Evolutionary conservation across 805 yeast genomes (phyloP), one percentile per base, ranked within the genome.

Genomic region (Kodamaea kaohsiungensis): DNA sequence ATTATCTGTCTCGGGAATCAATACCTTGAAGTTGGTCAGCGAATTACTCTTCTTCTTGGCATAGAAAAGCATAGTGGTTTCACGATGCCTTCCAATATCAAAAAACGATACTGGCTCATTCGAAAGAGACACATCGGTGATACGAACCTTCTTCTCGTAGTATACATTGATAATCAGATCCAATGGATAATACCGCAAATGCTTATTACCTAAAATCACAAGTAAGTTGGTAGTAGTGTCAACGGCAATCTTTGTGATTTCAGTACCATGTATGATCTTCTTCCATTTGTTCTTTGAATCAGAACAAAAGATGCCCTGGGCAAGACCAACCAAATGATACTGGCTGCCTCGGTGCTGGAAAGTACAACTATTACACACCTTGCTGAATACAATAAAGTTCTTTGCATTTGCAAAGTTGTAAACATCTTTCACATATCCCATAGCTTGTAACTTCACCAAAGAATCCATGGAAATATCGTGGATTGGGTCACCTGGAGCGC

Each of bases 51-150:
- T 84, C 70, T 72, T 77, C 63, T 81, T 83, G 69, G 84, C 82
- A 67, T 77, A 81, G 62, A 79, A 82, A 53, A 86, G 67, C 78
- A 82, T 76, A 43, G 76, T 82, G 57, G 83, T 76, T 67, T 83
- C 84, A 54, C 84, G 78, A 64, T 91, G 90, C 30, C 77, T 80
- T 0, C 95, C 97, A 56, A 88, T 72, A 48, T 80, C 81, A 69
- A 89, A 91, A 58, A 80, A 85, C 1, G 80, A 69, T 0, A 65
- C 83, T 69, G 66, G 71, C 48, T 84, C 83, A 58, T 79, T 75
- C 12, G 84, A 73, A 10, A 83, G 60, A 25, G 76, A 67, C 30
- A 81, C 77, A 13, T 87, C 81, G n/a, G 80, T 72, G 17, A 79
- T 59, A 3, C 65, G 64, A 22, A 71, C 69, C 18, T 68, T 65